Percentiles rank a stretch among this genome's conserved stretches.
phyloP scores from a whole-genome alignment of 2,329 filamentous ascomycete genomes.

The Fusarium bactridioides region DNA sequence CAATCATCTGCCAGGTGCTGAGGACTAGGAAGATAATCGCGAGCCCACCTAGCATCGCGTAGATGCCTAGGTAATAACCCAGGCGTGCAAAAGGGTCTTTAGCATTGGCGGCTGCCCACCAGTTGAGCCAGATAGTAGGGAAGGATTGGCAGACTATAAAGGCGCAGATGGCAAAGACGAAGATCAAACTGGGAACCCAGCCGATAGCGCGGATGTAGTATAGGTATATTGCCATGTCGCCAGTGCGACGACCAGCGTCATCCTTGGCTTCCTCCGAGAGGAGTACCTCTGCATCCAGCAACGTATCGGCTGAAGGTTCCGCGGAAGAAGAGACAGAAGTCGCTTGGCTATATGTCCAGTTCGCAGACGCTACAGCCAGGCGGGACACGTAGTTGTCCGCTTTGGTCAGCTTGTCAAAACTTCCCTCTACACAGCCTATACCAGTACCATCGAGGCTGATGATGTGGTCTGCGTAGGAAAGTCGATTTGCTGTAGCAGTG shows the following conservation, averaged over 20 bases:
- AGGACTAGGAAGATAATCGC: slow-evolving; percentile 28
- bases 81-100: slow-evolving; percentile 19
- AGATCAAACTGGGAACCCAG: slow-evolving; percentile 35
- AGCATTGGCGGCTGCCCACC: slow-evolving; percentile 38
- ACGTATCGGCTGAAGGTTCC: background rate
- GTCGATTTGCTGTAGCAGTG: slow-evolving; percentile 1
- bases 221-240: slow-evolving; percentile 29
- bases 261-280: slow-evolving; percentile 5
- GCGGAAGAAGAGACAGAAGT: background rate
- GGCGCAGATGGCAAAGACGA: slow-evolving; percentile 33
- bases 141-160: slow-evolving; percentile 41
- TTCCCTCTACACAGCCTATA: slow-evolving; percentile 2
- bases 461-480: slow-evolving; percentile 25
- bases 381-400: slow-evolving; percentile 25
- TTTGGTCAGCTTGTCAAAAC: slow-evolving; percentile 10
- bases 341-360: background rate
- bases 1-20: slow-evolving; percentile 39
- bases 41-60: slow-evolving; percentile 28
- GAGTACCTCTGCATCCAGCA: background rate
- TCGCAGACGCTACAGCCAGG: background rate
- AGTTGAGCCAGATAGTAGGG: slow-evolving; percentile 41
- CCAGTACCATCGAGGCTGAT: slow-evolving; percentile 17
- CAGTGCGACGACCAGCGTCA: slow-evolving; percentile 23
- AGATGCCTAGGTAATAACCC: slow-evolving; percentile 37
- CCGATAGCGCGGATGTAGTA: slow-evolving; percentile 42